Base-by-base conservation (phyloP, 2,329 filamentous ascomycete species). In the Trichoderma simmonsii region DNA sequence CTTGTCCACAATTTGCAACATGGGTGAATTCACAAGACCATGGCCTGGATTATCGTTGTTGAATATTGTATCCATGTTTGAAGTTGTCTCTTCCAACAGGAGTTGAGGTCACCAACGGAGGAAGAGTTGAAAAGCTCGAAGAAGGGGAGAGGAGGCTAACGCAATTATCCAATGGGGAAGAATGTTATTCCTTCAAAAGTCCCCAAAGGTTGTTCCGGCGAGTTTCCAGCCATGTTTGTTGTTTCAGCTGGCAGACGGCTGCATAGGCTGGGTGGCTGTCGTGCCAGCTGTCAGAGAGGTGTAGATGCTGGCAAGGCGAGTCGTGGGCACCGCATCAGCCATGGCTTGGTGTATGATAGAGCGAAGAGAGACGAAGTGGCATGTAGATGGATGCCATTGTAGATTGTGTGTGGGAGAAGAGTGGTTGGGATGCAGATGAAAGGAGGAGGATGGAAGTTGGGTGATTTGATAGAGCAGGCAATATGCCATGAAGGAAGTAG, bases 1-100 rank as follows among this genome's bases (percentile, higher is more conserved):
- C 75, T 80, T 83, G 74, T 86, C 84, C 30, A 85, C 79, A 32
- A 32, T 32, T 32, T 32, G 6, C 30, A 32, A 32, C 30, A 32
- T 32, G 30, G 30, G 5, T 32, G 9, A 7, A 32, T 9, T 32
- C 30, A 11, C 3, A 24, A 75, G 67, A 3, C 73, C 71, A 12
- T 71, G 62, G 30, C 71, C 56, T 21, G 39, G 6, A 28, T 26
- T 48, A 21, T n/a, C 15, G 3, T 14, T 59, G 14, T 9, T 43
- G 5, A 14, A 14, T 18, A 30, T 28, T 3, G 24, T 3, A n/a
- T 6, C 9, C 66, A 69, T 69, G 11, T 15, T n/a, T 4, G 18
- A 15, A 30, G 8, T 11, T 32, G 14, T 36, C 15, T n/a, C 3
- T 6, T 39, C 15, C 15, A 56, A 15, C 8, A 14, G 15, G 18